phyloP scores from a whole-genome alignment of 2,329 filamentous ascomycete species.

The Claviceps digitariae region DNA sequence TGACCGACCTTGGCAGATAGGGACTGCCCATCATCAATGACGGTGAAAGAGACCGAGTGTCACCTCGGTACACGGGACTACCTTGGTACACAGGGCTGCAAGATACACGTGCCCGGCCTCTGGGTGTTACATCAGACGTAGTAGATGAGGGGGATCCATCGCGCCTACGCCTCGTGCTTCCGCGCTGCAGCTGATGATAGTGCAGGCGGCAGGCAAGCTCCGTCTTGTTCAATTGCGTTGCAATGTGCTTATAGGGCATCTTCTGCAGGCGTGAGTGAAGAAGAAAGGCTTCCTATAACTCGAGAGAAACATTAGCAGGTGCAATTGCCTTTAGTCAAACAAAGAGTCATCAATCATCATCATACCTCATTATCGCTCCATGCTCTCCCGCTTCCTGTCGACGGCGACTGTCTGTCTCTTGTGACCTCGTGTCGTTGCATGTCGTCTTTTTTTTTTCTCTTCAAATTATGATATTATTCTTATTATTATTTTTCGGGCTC shows the following conservation, averaged over 20 bases:
- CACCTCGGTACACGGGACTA: slow-evolving; percentile 29
- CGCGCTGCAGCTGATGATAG: slow-evolving; percentile 75
- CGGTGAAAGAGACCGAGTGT: slow-evolving; percentile 35
- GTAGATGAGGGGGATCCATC: slow-evolving; percentile 56
- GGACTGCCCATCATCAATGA: slow-evolving; percentile 30
- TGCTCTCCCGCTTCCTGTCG: slow-evolving; percentile 62
- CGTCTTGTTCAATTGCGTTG: slow-evolving; percentile 73
- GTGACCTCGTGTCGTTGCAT: slow-evolving; percentile 44
- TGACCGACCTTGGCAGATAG: slow-evolving; percentile 31
- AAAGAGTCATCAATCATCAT: slow-evolving; percentile 1
- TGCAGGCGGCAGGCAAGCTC: slow-evolving; percentile 78
- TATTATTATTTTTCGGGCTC: no score
- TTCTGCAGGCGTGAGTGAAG: slow-evolving; percentile 74
- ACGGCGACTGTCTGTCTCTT: slow-evolving; percentile 54
- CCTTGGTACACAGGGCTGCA: slow-evolving; percentile 38
- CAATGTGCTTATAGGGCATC: slow-evolving; percentile 86
- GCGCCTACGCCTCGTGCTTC: slow-evolving; percentile 67
- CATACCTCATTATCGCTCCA: slow-evolving; percentile 79
- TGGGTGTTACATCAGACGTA: slow-evolving; percentile 40
- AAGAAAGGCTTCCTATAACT: slow-evolving; percentile 60
- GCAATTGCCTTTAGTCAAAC: not conserved
- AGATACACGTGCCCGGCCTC: slow-evolving; percentile 28
- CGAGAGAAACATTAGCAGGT: not conserved
- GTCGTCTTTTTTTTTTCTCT: slow-evolving; percentile 29
- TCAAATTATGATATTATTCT: no score